Percentiles rank a stretch among this genome's conserved stretches.
Evolutionary conservation across 495 filamentous ascomycete species (phyloP).

Genomic region (Xylaria palmicola): DNA sequence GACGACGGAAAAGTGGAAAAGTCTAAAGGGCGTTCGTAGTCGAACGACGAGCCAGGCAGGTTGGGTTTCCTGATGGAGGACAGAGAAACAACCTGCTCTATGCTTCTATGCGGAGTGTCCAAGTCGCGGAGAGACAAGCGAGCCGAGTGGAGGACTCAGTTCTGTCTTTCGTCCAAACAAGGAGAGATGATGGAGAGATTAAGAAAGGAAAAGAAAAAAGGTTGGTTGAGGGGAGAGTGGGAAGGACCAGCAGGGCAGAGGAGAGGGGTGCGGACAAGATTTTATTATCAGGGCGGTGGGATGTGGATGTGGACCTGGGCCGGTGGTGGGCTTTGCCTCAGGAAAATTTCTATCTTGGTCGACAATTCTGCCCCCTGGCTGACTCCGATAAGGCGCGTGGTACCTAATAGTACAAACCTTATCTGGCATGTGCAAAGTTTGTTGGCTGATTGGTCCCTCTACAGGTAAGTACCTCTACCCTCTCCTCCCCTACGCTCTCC

Average conservation of each 20-base stretch:
- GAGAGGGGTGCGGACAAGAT: conserved; percentile 23
- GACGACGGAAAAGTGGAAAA: neutral
- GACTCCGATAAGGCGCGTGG: neutral
- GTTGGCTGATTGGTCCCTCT: neutral
- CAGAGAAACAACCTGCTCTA: conserved; percentile 16
- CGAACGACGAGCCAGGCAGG: conserved; percentile 1
- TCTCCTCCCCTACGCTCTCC: neutral
- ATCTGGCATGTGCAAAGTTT: neutral
- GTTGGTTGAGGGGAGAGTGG: conserved; percentile 14
- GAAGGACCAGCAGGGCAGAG: conserved; percentile 7
- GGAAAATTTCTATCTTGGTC: conserved; percentile 3
- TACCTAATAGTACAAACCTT: neutral
- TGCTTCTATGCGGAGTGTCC: neutral
- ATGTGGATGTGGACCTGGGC: neutral
- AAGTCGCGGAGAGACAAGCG: conserved; percentile 17
- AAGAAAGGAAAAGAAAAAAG: conserved; percentile 15
- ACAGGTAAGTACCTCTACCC: neutral
- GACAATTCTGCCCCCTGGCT: neutral
- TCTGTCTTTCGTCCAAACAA: conserved; percentile 23
- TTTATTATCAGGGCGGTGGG: conserved; percentile 18
- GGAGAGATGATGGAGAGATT: conserved; percentile 15
- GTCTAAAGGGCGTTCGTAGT: conserved; percentile 8
- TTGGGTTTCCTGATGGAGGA: conserved; percentile 13
- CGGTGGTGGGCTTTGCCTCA: conserved; percentile 4
- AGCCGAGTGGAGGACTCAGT: conserved; percentile 27